Base-by-base conservation (phyloP, 2,329 filamentous ascomycete species). In the Lecanicillium sp. region DNA sequence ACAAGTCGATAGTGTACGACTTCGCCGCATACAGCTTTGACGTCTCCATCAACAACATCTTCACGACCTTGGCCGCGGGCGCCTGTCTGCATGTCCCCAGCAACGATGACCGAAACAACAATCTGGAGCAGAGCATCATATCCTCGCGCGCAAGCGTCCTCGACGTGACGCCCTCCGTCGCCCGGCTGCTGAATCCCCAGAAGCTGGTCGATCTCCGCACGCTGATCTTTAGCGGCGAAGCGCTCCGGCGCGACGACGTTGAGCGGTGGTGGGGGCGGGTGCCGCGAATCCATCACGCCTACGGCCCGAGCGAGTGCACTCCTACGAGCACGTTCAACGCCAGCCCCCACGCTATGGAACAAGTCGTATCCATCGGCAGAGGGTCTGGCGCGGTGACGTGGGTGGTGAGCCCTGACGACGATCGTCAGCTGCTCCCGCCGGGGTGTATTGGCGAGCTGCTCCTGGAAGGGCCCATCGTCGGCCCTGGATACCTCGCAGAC, bases 391-490 rank as follows among this genome's bases (percentile, higher is more conserved):
- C 33, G 20, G 37, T 33, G 17, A 39, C 35, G 1, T 62, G 60
- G 60, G 50, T 62, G 2, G 52, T 60, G 1, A 36, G 51, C 27
- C 32, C 56, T 3, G 43, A 54, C 4, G 48, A 58, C 9, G 48
- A 49, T 8, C 15, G 54, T 26, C 32, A 17, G 2, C 49, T 63
- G 4, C 48, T 55, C 0, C 53, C 59, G 0, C 45, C 58, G 15
- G 55, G 58, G 1, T 44, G 41, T 11, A 36, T 59, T 2, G 61
- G 60, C 4, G 61, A 64, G 40, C 50, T 62, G 2, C 26, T 60
- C 3, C 50, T 63, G 5, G 58, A 63, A 33, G 59, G 60, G 0
- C 56, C 58, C 2, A 44, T 58, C 0, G 50, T 64, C 3, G 54
- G 54, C 3, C 44, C 49, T 0, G 57, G 56, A 10, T 66, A 57